Conservation (phyloP, 805 yeast species). For the Hanseniaspora nectarophila region DNA sequence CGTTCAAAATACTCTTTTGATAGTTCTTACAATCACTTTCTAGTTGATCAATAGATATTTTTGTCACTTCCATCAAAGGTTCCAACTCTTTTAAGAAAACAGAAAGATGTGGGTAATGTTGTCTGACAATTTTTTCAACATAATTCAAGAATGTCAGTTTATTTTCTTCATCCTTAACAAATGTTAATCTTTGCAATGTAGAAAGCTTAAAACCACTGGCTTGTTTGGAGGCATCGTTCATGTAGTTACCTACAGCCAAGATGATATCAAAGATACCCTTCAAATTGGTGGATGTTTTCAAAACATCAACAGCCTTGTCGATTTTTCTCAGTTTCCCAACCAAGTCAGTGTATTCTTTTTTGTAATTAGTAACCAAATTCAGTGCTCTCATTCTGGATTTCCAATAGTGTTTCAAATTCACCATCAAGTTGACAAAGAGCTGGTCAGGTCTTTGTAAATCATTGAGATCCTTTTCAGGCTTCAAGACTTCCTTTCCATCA, state of each 20-base stretch:
- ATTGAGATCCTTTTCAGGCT: conserved; percentile 56
- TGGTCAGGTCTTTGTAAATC: conserved; percentile 82
- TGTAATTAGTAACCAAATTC: conserved; percentile 53
- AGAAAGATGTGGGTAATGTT: conserved; percentile 67
- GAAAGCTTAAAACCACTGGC: conserved; percentile 86
- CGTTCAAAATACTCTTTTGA: conserved; percentile 50
- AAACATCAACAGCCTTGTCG: conserved; percentile 60
- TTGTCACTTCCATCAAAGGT: conserved; percentile 48
- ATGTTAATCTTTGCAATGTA: conserved; percentile 78
- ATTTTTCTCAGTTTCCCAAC: conserved; percentile 52
- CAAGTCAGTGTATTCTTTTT: conserved; percentile 66
- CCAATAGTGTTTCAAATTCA: conserved; percentile 84
- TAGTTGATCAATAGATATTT: conserved; percentile 71
- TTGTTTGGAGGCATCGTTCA: conserved; percentile 87
- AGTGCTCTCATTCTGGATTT: conserved; percentile 78
- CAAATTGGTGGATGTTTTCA: conserved; percentile 55
- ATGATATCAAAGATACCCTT: conserved; percentile 70
- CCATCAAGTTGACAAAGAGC: conserved; percentile 67
- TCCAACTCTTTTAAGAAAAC: conserved; percentile 61
- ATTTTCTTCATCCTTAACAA: conserved; percentile 80
- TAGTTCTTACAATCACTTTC: conserved; percentile 59
- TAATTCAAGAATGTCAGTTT: conserved; percentile 83
- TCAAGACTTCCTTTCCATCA: conserved; percentile 28
- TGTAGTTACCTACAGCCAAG: conserved; percentile 83
- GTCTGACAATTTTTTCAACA: conserved; percentile 78